phyloP scores from a whole-genome alignment of 768 basidiomycete species.

The Trametes villosa region DNA sequence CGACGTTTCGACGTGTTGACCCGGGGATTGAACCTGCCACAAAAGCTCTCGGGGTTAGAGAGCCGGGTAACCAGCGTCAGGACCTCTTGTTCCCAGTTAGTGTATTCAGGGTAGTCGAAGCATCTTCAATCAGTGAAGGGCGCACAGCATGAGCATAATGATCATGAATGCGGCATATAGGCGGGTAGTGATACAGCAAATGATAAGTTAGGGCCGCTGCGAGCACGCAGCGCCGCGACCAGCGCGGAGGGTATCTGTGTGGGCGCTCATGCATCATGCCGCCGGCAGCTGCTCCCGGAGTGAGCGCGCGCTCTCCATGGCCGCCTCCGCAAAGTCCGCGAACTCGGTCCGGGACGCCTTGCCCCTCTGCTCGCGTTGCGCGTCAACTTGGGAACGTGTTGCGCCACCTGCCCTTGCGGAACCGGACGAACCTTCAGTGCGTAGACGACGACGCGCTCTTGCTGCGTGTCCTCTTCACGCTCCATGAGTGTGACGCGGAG shows the following conservation, averaged over 20 bases:
- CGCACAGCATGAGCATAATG: background rate
- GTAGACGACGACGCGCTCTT: conserved; percentile 58
- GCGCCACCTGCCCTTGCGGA: background rate
- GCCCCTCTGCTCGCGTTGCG: conserved; percentile 24
- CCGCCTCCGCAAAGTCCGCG: conserved; percentile 29
- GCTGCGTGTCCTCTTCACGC: conserved; percentile 35
- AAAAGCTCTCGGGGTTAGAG: background rate
- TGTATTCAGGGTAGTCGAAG: background rate
- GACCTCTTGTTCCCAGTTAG: background rate
- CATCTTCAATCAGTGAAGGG: background rate
- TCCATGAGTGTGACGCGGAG: conserved; percentile 62
- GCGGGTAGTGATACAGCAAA: background rate
- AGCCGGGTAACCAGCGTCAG: background rate
- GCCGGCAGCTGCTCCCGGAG: background rate
- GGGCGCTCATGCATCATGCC: background rate
- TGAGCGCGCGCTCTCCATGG: conserved; percentile 14
- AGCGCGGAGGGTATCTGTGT: background rate
- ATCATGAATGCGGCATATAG: background rate
- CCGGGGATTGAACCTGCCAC: background rate
- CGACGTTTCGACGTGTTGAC: background rate
- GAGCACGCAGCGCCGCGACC: background rate
- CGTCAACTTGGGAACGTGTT: conserved; percentile 14
- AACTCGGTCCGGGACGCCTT: conserved; percentile 32
- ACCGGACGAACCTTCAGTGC: conserved; percentile 57
- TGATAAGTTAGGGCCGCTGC: conserved; percentile 1